Evolutionary conservation across 305 asterid species (phyloP), one percentile per base, ranked within the genome.

Genomic region (Rubia tinctorum): DNA sequence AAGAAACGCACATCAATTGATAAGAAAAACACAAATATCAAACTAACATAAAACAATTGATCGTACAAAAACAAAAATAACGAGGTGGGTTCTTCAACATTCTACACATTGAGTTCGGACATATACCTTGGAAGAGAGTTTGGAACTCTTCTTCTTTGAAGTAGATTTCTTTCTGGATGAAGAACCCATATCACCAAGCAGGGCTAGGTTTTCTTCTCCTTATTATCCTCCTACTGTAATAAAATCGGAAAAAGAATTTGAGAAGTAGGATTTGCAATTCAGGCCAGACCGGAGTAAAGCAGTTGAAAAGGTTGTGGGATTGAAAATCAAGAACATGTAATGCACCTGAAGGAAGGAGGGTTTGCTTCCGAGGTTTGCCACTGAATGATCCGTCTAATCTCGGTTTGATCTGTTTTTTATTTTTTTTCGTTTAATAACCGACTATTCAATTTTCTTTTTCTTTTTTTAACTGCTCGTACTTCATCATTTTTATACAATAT

Each of bases 41-140:
- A n/a, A n/a, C 55, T 2, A 69, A 30, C 23, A 2, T 58, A 18
- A 45, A 69, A 42, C 40, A 30, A 56, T 2, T 18, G 59, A 75
- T 44, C 67, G 51, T 6, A 37, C 30, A 71, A 8, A n/a, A 58
- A 22, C 23, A 71, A 66, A 64, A 66, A 66, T 20, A 12, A 25
- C 37, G 9, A 8, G 25, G 62, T 30, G 40, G 73, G 59, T 51
- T 69, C 45, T 14, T 18, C 10, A 53, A 53, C 63, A 17, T 47
- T 25, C 61, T 69, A 42, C 12, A 8, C 30, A 66, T 17, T 65
- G 53, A n/a, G 55, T 42, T 20, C 4, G 51, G 25, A 79, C 34
- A 64, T 64, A 92, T 66, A 92, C 93, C 95, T 83, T 72, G 37
- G 86, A 84, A 75, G 84, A 83, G 68, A 80, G 63, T 73, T 84